Conservation (phyloP, 495 filamentous ascomycete genomes). For the Immersiella caudata region DNA sequence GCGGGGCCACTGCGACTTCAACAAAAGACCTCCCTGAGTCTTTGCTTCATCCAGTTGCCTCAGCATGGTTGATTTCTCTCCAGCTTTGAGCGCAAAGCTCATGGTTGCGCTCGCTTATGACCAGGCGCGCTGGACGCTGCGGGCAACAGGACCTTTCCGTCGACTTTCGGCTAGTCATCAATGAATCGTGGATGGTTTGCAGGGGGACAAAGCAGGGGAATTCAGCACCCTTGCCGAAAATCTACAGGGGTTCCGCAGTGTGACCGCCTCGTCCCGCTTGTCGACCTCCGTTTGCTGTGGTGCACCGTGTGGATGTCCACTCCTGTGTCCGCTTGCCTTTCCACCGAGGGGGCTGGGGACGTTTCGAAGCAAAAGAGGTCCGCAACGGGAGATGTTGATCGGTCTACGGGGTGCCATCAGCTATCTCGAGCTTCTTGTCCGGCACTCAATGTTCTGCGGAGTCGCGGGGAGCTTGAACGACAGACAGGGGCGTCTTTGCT, state of each 20-base stretch:
- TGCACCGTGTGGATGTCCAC: conserved; percentile 4
- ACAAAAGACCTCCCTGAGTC: too few species aligned
- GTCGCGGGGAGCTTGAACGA: neutral
- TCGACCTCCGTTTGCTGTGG: conserved; percentile 3
- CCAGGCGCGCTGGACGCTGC: neutral
- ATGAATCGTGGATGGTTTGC: conserved; percentile 7
- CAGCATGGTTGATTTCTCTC: neutral
- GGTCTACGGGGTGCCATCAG: neutral
- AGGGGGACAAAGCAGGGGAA: conserved; percentile 14
- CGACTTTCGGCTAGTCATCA: neutral
- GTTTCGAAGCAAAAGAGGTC: neutral
- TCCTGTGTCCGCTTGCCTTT: neutral
- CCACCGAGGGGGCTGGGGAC: neutral
- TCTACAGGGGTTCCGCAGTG: conserved; percentile 16
- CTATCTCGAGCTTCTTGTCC: neutral
- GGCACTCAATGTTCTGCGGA: too few species aligned
- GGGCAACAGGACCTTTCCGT: neutral
- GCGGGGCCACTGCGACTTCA: neutral
- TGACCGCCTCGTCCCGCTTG: conserved; percentile 17
- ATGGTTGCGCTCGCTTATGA: neutral
- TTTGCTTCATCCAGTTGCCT: too few species aligned
- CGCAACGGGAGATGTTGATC: neutral
- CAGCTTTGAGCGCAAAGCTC: neutral
- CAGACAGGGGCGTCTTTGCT: neutral
- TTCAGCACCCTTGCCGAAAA: conserved; percentile 23